Base-by-base conservation (phyloP, 768 basidiomycete genomes). In the Lentinula edodes region DNA sequence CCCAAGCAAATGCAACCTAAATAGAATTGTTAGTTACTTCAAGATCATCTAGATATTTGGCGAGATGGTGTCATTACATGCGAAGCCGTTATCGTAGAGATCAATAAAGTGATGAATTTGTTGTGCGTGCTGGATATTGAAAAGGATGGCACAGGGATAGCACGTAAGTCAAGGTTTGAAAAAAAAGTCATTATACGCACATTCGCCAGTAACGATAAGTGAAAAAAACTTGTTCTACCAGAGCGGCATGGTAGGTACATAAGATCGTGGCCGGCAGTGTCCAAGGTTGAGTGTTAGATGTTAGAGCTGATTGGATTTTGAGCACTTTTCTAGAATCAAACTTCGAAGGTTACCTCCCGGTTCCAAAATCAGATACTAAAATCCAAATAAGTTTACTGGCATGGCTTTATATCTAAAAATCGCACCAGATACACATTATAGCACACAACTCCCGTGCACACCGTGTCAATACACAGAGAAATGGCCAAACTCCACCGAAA, bases 221-320 rank as follows among this genome's bases (percentile, higher is more conserved):
- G 34, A 59, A 59, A 34, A 59, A 59, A 16, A 59, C 58, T 39
- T 59, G 58, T 7, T 51, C 45, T 15, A 59, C 38, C 58, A 59
- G 16, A 23, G 45, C 58, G 10, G 45, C 45, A 59, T 59, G 58
- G 36, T 59, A 59, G 7, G 45, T 48, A 48, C 58, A 51, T 23
- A 48, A n/a, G 18, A 51, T 48, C 12, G 42, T 39, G 12, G 38
- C 58, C 12, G 45, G 58, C 16, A 48, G 48, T 2, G 32, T 48
- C 45, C 45, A 51, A 18, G 58, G 48, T 35, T 59, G 58, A 13
- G 5, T 18, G 5, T 35, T 6, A 32, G 45, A 48, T 18, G 28
- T 36, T 48, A 59, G 50, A 35, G 42, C 48, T 59, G 41, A 34
- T 36, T 28, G 6, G n/a, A 51, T 38, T 7, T 32, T 12, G 32